phyloP scores from a whole-genome alignment of 208 protist species.

The Acanthamoeba culbertsoni region DNA sequence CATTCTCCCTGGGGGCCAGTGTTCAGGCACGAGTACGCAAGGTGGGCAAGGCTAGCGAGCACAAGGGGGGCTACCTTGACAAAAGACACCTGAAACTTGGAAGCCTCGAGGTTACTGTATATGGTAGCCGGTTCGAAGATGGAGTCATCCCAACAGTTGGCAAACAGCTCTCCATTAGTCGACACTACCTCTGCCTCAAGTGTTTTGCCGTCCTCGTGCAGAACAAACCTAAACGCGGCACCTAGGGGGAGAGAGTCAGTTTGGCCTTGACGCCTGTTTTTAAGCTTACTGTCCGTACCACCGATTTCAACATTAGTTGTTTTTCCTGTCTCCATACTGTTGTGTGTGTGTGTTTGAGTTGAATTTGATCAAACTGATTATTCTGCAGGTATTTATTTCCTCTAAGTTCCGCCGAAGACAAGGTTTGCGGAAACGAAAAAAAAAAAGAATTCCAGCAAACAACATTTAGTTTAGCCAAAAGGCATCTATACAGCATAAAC shows the following conservation, averaged over 20 bases:
- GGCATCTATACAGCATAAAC: not conserved
- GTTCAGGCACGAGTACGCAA: not conserved
- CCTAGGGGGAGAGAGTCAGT: too few species aligned
- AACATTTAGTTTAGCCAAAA: not conserved
- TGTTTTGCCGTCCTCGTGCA: not conserved
- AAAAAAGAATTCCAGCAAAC: too few species aligned
- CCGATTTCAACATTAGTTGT: too few species aligned
- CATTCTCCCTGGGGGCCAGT: not conserved
- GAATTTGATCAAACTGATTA: too few species aligned
- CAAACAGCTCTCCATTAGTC: not conserved
- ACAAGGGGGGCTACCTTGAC: not conserved
- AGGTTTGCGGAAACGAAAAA: too few species aligned
- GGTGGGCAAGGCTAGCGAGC: not conserved
- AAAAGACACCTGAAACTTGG: not conserved
- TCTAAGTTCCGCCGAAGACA: too few species aligned
- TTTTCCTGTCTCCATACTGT: too few species aligned
- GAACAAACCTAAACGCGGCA: not conserved
- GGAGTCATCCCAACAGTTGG: not conserved
- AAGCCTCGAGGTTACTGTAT: not conserved
- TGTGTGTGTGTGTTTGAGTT: too few species aligned
- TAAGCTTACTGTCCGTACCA: too few species aligned
- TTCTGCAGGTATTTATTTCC: too few species aligned
- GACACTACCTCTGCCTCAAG: not conserved
- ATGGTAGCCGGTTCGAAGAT: not conserved
- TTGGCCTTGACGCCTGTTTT: too few species aligned